Evolutionary conservation across 495 filamentous ascomycete genomes (phyloP).

Genomic region (Daldinia concentrica): DNA sequence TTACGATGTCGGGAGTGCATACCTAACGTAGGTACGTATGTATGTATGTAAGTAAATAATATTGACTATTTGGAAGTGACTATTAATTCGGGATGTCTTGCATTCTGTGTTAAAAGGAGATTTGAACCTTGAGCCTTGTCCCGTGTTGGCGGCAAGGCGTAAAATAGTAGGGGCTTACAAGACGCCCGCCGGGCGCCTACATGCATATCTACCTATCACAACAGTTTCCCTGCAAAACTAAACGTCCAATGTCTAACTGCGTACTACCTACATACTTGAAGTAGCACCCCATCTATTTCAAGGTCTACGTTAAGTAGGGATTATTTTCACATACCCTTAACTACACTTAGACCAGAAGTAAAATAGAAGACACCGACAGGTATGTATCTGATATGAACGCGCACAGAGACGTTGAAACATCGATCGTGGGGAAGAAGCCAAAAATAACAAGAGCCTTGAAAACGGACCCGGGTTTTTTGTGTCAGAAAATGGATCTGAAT

Average conservation of each 20-base stretch:
- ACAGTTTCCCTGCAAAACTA: neutral
- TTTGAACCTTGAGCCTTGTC: neutral
- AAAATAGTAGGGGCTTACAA: neutral
- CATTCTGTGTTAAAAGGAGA: neutral
- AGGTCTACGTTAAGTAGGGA: neutral
- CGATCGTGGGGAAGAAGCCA: slow-evolving; percentile 33
- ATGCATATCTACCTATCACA: neutral
- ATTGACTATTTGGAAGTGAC: slow-evolving; percentile 1
- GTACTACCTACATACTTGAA: neutral
- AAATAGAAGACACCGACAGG: neutral
- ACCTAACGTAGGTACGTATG: neutral
- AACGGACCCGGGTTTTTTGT: slow-evolving; percentile 25
- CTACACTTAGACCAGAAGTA: neutral
- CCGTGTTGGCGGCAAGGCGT: neutral
- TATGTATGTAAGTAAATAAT: no score
- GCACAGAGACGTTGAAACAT: slow-evolving; percentile 28
- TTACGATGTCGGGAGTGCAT: neutral
- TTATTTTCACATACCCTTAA: neutral
- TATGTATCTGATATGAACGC: neutral
- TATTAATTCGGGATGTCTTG: neutral
- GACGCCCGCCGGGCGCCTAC: neutral
- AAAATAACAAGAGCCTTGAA: slow-evolving; percentile 23
- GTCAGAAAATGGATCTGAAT: slow-evolving; percentile 37
- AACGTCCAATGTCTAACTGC: neutral
- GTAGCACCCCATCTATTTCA: neutral